Base-by-base conservation (phyloP, 805 yeast genomes). In the Wickerhamiella galacta region DNA sequence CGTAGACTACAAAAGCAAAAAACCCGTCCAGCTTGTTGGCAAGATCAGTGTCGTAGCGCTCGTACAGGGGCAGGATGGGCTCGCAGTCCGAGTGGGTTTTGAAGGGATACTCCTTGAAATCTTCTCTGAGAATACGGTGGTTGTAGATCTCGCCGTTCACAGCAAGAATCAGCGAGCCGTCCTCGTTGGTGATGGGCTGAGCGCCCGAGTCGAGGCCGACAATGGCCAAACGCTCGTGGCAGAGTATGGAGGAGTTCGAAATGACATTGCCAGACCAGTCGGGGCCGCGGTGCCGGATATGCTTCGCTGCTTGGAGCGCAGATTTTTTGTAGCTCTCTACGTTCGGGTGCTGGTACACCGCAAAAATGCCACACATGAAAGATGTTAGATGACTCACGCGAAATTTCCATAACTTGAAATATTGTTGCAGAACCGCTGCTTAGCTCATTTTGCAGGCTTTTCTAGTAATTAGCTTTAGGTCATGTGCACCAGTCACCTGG, bases 121-220 rank as follows among this genome's bases (percentile, higher is more conserved):
- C 70, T 31, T 68, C 70, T 68, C 99, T 76, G 52, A 90, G 54
- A 47, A 75, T 67, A 57, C 85, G 81, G 63, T 90, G 98, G 76
- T 90, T 90, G 64, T 90, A 90, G 51, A 90, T 87, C 63, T 90
- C 99, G 49, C 96, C 99, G 66, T 90, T 90, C 56, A 90, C 98
- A 39, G 92, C 72, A 42, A 90, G 64, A 22, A 72, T 58, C 53
- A 70, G 70, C 47, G 74, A 60, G 39, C 68, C 92, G 48, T 83
- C 93, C 36, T 67, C 63, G 39, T 81, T 77, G 41, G 75, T 66
- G 61, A 90, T 78, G 45, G 99, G 99, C 64, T 90, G 99, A 42
- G 98, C 95, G 53, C 99, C 99, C 28, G 94, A 66, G 57, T 83
- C 95, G 47, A 90, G 67, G 48, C 98, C 98, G 40, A 90, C 98